These are phyloP conservation scores for Galeopsis tetrahit DNA, from an alignment of 257 asterid species.

Conservation along the genomic window DNA sequence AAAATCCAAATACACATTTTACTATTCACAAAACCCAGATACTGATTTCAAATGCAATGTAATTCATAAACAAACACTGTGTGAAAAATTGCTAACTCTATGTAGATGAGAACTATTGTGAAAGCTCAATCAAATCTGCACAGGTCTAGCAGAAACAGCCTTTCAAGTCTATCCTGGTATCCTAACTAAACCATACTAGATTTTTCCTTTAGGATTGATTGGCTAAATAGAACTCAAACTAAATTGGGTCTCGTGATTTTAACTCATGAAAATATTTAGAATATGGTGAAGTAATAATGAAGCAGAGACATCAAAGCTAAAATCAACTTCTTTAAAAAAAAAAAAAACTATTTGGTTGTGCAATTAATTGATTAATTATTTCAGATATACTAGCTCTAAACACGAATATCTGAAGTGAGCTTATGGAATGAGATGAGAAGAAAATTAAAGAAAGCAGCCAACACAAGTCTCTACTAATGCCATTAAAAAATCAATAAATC, in stretches of 20 bases:
- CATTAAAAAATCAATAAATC: neutral
- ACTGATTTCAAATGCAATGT: no score
- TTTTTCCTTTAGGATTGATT: neutral
- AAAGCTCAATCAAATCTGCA: neutral
- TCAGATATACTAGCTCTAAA: conserved; percentile 2
- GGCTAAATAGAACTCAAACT: neutral
- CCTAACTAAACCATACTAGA: conserved; percentile 9
- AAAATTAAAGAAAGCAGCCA: conserved; percentile 18
- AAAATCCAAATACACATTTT: no score
- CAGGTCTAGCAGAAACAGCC: neutral
- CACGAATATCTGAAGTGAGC: conserved; percentile 3
- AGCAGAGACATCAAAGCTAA: conserved; percentile 17
- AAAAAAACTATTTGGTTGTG: neutral
- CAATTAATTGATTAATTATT: conserved; percentile 1
- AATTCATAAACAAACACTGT: no score
- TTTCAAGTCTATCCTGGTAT: neutral
- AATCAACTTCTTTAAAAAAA: neutral
- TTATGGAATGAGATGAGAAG: conserved; percentile 5
- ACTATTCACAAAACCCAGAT: no score
- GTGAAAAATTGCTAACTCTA: conserved; percentile 5
- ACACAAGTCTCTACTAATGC: neutral
- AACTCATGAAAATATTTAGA: neutral
- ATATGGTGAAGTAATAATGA: neutral
- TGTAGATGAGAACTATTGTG: neutral
- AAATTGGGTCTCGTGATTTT: neutral